Conservation (phyloP, 768 basidiomycete genomes). For the Lentinus brumalis region DNA sequence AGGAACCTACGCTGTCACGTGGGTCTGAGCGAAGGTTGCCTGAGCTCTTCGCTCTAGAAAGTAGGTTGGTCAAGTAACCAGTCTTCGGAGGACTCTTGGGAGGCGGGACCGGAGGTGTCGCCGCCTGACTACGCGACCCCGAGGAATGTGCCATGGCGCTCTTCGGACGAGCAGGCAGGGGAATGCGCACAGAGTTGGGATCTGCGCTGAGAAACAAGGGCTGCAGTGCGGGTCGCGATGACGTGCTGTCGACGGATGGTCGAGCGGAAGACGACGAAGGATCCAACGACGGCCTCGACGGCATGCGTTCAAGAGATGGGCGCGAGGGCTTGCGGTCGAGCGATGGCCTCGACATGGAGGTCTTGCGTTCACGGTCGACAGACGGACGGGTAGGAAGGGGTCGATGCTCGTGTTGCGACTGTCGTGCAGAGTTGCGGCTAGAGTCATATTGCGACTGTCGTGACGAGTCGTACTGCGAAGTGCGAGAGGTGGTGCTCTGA, state of each 20-base stretch:
- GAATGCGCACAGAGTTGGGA: slow-evolving; percentile 15
- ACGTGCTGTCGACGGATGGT: slow-evolving; percentile 13
- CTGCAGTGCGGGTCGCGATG: slow-evolving; percentile 13
- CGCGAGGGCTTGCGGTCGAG: slow-evolving; percentile 4
- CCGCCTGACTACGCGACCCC: not conserved
- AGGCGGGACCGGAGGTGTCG: slow-evolving; percentile 18
- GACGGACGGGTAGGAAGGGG: slow-evolving; percentile 17
- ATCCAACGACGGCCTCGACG: slow-evolving; percentile 10
- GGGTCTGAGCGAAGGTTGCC: slow-evolving; percentile 35
- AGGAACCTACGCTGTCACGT: slow-evolving; percentile 64
- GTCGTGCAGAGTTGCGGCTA: no score
- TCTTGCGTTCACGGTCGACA: not conserved
- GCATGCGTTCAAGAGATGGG: slow-evolving; percentile 13
- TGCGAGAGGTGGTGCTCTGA: not conserved
- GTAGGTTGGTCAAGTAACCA: slow-evolving; percentile 45
- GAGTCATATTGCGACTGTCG: not conserved
- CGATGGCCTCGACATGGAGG: slow-evolving; percentile 1
- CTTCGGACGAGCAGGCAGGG: slow-evolving; percentile 17
- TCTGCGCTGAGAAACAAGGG: slow-evolving; percentile 19
- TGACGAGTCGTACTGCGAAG: slow-evolving; percentile 1
- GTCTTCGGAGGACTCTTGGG: slow-evolving; percentile 22
- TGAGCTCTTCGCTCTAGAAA: slow-evolving; percentile 22
- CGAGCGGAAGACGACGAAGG: not conserved
- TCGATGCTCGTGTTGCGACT: slow-evolving; percentile 3
- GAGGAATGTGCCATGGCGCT: slow-evolving; percentile 7